Conservation (phyloP, 495 filamentous ascomycete genomes). For the Bombardia bombarda region DNA sequence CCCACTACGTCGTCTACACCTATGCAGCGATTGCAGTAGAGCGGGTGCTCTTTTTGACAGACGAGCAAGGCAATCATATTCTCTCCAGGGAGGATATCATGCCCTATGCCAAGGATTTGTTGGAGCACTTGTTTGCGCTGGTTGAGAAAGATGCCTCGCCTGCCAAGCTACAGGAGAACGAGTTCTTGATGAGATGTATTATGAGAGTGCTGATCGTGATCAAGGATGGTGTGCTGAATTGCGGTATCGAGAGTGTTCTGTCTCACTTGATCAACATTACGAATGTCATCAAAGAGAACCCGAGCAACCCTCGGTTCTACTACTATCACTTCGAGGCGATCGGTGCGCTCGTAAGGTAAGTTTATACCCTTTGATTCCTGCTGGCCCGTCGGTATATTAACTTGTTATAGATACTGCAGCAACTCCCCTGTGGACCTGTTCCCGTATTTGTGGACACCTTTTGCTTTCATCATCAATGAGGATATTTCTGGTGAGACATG, state of each 20-base stretch:
- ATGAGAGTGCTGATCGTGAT: conserved; percentile 95
- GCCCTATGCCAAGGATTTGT: conserved; percentile 72
- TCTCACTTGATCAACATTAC: conserved; percentile 78
- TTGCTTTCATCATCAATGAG: conserved; percentile 64
- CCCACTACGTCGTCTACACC: conserved; percentile 92
- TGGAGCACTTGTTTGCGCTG: conserved; percentile 86
- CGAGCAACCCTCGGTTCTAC: conserved; percentile 95
- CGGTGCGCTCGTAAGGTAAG: conserved; percentile 82
- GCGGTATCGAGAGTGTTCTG: conserved; percentile 59
- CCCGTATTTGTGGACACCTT: conserved; percentile 65
- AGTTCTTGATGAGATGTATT: conserved; percentile 95
- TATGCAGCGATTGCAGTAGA: conserved; percentile 95
- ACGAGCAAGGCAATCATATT: conserved; percentile 62
- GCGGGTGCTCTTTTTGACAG: conserved; percentile 72
- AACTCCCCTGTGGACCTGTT: conserved; percentile 66
- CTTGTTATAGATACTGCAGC: conserved; percentile 51
- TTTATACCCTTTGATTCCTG: too few relatives aligned
- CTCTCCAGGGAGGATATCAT: conserved; percentile 66
- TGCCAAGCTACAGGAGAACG: conserved; percentile 95
- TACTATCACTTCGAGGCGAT: conserved; percentile 96
- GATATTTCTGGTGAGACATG: conserved; percentile 62
- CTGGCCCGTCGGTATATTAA: conserved; percentile 6
- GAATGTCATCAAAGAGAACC: conserved; percentile 79
- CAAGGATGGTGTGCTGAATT: conserved; percentile 67
- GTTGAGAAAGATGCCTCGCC: conserved; percentile 74